A percentile compares a stretch with the other conserved stretches of the same genome.
phyloP scores from a whole-genome alignment of 164 flowering plant species.

The Umbilicus rupestris region DNA sequence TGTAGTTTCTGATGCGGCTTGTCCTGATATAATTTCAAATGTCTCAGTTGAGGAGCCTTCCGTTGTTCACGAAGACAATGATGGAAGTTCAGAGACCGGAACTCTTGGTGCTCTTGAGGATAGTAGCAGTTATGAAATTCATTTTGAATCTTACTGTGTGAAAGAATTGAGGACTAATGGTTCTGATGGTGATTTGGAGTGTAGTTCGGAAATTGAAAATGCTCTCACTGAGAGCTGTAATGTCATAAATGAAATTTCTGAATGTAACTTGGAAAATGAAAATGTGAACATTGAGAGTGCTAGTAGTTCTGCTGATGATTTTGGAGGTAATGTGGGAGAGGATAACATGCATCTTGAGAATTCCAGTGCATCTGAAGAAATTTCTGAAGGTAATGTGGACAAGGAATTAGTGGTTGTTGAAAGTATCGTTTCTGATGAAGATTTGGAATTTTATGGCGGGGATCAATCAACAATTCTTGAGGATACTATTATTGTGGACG shows the following conservation, averaged over 20 bases:
- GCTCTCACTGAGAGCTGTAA: neutral
- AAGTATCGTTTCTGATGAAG: constrained; percentile 2
- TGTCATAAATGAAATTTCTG: neutral
- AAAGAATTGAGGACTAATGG: neutral
- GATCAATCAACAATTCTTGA: neutral
- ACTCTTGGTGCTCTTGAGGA: neutral
- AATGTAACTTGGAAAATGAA: neutral
- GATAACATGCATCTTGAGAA: neutral
- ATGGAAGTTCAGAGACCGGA: neutral
- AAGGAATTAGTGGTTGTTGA: neutral
- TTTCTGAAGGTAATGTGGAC: neutral
- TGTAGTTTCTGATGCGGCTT: neutral
- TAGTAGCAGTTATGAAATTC: neutral
- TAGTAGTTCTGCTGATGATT: neutral
- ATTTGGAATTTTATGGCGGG: neutral
- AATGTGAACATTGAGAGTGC: neutral
- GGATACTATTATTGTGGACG: neutral
- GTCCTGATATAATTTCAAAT: neutral
- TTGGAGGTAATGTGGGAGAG: neutral
- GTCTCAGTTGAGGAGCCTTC: neutral
- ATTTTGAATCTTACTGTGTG: neutral
- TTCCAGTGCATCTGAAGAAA: neutral
- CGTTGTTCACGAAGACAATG: neutral
- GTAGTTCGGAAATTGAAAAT: neutral
- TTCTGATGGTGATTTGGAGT: neutral